Percentiles rank a stretch among this genome's conserved stretches.
Evolutionary conservation across 768 basidiomycete species (phyloP).

Genomic region (Termitomyces sp.): DNA sequence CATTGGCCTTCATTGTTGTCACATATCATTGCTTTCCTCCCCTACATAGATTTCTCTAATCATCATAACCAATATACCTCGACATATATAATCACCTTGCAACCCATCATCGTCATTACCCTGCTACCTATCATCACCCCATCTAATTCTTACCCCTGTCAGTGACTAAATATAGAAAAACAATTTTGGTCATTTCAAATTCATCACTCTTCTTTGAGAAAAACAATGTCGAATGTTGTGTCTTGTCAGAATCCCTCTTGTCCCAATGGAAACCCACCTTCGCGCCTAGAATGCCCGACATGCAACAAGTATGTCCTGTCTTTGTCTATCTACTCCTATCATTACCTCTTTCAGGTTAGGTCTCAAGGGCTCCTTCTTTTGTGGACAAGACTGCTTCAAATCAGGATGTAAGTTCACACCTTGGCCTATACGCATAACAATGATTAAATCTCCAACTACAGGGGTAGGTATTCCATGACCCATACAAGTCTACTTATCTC

Average conservation of each 20-base stretch:
- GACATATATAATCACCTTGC: constrained; percentile 19
- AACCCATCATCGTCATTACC: constrained; percentile 13
- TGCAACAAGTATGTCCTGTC: constrained; percentile 72
- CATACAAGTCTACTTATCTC: constrained; percentile 1
- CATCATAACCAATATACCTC: constrained; percentile 17
- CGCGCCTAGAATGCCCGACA: constrained; percentile 86
- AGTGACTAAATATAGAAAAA: constrained; percentile 8
- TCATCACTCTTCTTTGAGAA: constrained; percentile 5
- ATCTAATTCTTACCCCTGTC: constrained; percentile 7
- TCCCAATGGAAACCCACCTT: constrained; percentile 78
- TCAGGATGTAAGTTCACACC: constrained; percentile 65
- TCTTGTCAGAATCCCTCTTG: constrained; percentile 67
- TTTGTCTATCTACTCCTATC: constrained; percentile 5
- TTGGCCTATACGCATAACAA: not conserved
- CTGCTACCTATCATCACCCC: constrained; percentile 5
- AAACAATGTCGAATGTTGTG: constrained; percentile 15
- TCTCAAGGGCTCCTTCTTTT: constrained; percentile 84
- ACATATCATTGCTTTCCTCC: constrained; percentile 22
- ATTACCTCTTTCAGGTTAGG: constrained; percentile 49
- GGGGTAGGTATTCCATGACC: constrained; percentile 18
- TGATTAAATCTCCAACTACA: constrained; percentile 4
- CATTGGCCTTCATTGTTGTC: constrained; percentile 26
- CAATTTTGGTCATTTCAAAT: constrained; percentile 7
- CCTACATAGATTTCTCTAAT: constrained; percentile 14
- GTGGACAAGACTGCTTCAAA: constrained; percentile 96